Evolutionary conservation across 106 monocot species (phyloP), one percentile per base, ranked within the genome.

Genomic region (Dendrobium catenatum): DNA sequence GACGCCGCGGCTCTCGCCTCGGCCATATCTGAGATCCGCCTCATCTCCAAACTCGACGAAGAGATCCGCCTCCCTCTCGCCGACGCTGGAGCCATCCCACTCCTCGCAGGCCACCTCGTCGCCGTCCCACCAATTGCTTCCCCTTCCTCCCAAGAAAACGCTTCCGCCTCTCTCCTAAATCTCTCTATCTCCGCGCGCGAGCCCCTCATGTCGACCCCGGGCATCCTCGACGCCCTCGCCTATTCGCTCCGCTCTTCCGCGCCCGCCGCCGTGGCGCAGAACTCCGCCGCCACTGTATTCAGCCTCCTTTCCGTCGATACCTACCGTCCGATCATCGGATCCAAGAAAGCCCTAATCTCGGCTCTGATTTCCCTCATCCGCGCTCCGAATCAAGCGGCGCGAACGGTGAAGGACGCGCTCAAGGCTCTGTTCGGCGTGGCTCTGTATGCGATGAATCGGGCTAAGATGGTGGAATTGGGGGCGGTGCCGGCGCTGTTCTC

Each of bases 121-220:
- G 16, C 31, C 77, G 9, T 16, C 31, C 51, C 26, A 11, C 72
- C 76, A 51, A 51, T 51, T 13, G 51, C 55, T 18, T 18, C 51
- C 16, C 17, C 80, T 8, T 18, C 22, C 1, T 77, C 77, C 75
- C 84, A 68, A 8, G 87, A 87, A 79, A 82, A 89, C 82, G 92
- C 93, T 46, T 80, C 84, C 27, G 95, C 95, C 3, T 86, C 89
- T 4, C 88, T 95, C 17, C 91, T 93, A 72, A 95, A 95, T 85
- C 37, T 95, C 54, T 93, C 91, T 40, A 89, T 93, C 82, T 86
- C 88, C 59, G 51, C 76, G 46, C 87, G 85, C 13, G 93, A 89
- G 26, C 10, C 84, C 9, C 85, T 95, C 73, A 93, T 93, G 93
- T 91, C 93, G 22, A 78, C 79, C 24, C 91, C 91, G 2, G 88